These are phyloP conservation scores for Ustulina deusta DNA, from an alignment of 2,329 filamentous ascomycete species.

Conservation along the genomic window DNA sequence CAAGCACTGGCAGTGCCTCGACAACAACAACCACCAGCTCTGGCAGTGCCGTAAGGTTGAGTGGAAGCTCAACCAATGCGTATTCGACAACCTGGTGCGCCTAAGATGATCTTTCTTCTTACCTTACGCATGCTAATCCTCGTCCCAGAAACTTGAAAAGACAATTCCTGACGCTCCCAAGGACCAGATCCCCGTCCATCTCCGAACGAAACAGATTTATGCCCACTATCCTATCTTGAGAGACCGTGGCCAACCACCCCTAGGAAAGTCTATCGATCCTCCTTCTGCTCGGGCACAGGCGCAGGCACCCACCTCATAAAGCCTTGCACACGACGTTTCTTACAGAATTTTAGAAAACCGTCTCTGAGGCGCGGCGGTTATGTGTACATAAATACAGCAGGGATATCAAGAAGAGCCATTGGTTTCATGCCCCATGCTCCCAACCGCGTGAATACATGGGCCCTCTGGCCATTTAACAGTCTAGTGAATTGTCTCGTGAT, in stretches of 20 bases:
- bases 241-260: constrained; percentile 49
- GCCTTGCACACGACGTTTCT: constrained; percentile 23
- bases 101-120: not conserved
- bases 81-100: constrained; percentile 91
- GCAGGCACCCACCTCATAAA: constrained; percentile 43
- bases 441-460: constrained; percentile 3
- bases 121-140: constrained; percentile 25
- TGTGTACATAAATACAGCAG: constrained; percentile 39
- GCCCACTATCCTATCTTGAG: constrained; percentile 62
- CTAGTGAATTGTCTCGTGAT: not conserved
- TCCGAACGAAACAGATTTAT: constrained; percentile 74
- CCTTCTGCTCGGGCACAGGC: constrained; percentile 48
- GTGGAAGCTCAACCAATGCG: constrained; percentile 92
- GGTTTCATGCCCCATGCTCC: constrained; percentile 7
- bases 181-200: constrained; percentile 78
- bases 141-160: constrained; percentile 81
- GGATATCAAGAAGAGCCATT: constrained; percentile 23
- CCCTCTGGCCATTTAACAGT: not conserved
- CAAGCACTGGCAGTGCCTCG: constrained; percentile 93
- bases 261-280: constrained; percentile 49
- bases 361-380: constrained; percentile 8
- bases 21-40: constrained; percentile 97
- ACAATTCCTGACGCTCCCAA: constrained; percentile 79
- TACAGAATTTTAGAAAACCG: constrained; percentile 26
- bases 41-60: constrained; percentile 94